Evolutionary conservation across 176 grass and related monocot genomes (phyloP), one percentile per base, ranked within the genome.

Genomic region (Oryza glumipatula): DNA sequence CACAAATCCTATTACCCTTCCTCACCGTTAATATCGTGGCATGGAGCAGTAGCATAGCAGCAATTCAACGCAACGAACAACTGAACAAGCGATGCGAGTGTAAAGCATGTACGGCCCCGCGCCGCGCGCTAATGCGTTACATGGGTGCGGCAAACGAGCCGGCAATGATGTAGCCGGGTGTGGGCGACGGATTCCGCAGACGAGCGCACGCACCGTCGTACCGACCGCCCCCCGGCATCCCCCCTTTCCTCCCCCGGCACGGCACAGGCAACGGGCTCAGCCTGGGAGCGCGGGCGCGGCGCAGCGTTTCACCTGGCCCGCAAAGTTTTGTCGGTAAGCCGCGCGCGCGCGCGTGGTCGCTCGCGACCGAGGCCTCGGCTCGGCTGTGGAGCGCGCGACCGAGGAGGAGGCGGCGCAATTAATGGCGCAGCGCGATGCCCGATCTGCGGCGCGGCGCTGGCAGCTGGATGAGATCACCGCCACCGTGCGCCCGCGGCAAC

Each of bases 401-500:
- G 45, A 47, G 44, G 39, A 47, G 36, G 38, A 71, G 47, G 47
- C 47, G 84, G 84, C 68, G 13, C 67, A 81, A 26, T 15, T 89
- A 74, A 89, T 70, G 64, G 35, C 70, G 61, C 66, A 0, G 78
- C 63, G 63, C 67, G 82, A 11, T 23, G 47, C 65, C 78, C 6
- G n/a, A 16, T 12, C 86, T 54, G 74, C 80, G 73, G 74, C 58
- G 75, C 44, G 81, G 81, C 33, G 58, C 43, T 44, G 43, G 36
- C 36, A 4, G 35, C 35, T 39, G 10, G 41, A 35, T 23, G 9
- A 52, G 49, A 52, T 44, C 43, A 65, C 67, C 68, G 70, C 52
- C 82, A 17, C 82, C 88, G 71, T 85, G 65, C 78, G 65, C 52
- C 72, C 82, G 77, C 56, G 65, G 88, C 44, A 47, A 24, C 5